Evolutionary conservation across 306 rosid species (phyloP), one percentile per base, ranked within the genome.

Genomic region (Trichosanthes cucumerina): DNA sequence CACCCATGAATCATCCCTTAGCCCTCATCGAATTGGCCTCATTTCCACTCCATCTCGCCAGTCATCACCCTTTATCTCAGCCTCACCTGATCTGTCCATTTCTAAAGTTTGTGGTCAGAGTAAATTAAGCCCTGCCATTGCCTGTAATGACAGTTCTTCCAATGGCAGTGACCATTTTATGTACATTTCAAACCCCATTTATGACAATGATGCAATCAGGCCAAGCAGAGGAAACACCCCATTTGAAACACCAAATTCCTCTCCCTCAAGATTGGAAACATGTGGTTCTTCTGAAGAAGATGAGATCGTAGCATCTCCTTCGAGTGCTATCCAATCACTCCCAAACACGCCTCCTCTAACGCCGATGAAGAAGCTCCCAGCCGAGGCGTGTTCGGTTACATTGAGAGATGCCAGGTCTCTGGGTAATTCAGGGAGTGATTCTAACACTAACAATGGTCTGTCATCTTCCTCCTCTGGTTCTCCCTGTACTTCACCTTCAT

Each of bases 161-260:
- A 64, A 34, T 14, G 74, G 23, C 24, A 78, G 65, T 39, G 87
- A 86, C 28, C 90, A 90, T 54, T 83, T 95, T 38, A 84, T 95
- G 81, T 95, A 95, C 87, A 95, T 95, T 86, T 95, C 93, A 9
- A 95, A 95, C 68, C 99, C 97, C 77, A 87, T 95, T 21, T 95
- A 85, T 58, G 97, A 91, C 71, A 86, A 89, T 21, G 87, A 86
- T 36, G 87, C 80, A 38, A 81, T 43, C 13, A 83, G 86, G 78
- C 41, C 9, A 2, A 83, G 84, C 38, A 82, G 69, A 10, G 84
- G 66, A 2, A 75, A 71, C 65, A 92, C 93, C 5, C 96, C 97
- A 14, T 95, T 92, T 80, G 91, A 92, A 78, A 95, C 98, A 10
- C 98, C 98, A 2, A 83, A 91, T 34, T 82, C 96, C 41, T 95